Evolutionary conservation across 2,329 filamentous ascomycete genomes (phyloP), one percentile per base, ranked within the genome.

Genomic region (Alternaria dauci): DNA sequence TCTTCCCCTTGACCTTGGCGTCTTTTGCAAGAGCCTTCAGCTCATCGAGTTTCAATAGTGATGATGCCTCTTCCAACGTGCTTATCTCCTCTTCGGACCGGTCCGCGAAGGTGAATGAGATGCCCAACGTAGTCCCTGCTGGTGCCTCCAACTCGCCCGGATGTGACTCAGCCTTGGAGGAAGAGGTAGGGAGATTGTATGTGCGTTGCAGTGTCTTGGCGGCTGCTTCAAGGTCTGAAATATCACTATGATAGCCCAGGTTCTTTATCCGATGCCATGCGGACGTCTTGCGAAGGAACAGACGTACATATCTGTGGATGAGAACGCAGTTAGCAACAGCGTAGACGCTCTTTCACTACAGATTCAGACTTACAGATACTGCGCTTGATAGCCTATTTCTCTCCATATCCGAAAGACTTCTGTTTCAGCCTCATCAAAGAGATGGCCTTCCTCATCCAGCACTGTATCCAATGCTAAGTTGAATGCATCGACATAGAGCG

Each of bases 401-500:
- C 82, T 86, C 93, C 94, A 99, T 59, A 89, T 83, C 3, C 82
- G 80, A 75, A 99, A 98, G 0, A 98, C 85, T 14, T 86, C 82
- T 71, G 85, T 86, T 78, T 99, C 95, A 18, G 88, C 89, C 59
- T 88, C 86, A 70, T 95, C 87, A 75, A 98, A 99, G 0, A 99
- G 81, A 78, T 97, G 92, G 0, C 87, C 86, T 78, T 99, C 95
- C 58, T 98, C 92, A 50, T 92, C 89, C 12, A 98, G 81, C 4
- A 99, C 95, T 0, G 92, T 97, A 60, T 94, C 89, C 50, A 99
- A 81, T 2, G 94, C 93, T 14, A 98, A 83, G 72, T 97, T 97
- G 83, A 99, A 99, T 0, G 95, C 95, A 80, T 99, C 95, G 18
- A 97, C 93, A 71, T 99, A 99, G 56, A 99, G 92, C 1, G 94